Percentiles rank a stretch among this genome's conserved stretches.
Conservation (phyloP, 1,284 basidiomycete genomes). For the Moesziomyces antarcticus region DNA sequence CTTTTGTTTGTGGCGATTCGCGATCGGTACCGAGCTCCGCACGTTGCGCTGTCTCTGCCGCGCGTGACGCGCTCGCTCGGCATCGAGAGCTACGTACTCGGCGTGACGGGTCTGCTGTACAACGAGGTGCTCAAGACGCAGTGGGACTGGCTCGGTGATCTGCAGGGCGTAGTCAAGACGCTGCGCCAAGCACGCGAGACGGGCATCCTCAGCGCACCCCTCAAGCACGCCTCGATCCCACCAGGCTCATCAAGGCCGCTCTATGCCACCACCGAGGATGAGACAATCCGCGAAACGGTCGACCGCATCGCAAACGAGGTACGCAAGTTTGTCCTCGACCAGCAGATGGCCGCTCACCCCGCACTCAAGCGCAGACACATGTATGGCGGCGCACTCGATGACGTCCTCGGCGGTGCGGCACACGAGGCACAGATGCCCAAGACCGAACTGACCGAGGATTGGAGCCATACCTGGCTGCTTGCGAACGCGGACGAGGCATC, state of each 20-base stretch:
- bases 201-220: conserved; percentile 29
- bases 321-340: conserved; percentile 34
- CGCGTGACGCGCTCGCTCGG: conserved; percentile 45
- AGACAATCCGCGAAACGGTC: conserved; percentile 44
- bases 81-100: conserved; percentile 56
- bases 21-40: conserved; percentile 52
- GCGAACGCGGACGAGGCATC: conserved; percentile 27
- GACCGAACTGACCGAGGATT: conserved; percentile 1
- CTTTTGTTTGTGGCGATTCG: conserved; percentile 57
- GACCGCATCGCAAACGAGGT: conserved; percentile 45
- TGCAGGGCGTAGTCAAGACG: conserved; percentile 25
- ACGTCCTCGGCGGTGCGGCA: background rate
- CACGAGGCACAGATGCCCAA: background rate
- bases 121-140: conserved; percentile 59
- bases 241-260: background rate
- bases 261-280: conserved; percentile 22
- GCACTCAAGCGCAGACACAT: background rate
- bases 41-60: conserved; percentile 49
- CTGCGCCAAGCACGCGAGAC: conserved; percentile 42
- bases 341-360: conserved; percentile 5
- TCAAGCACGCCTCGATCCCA: background rate
- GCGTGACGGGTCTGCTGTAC: conserved; percentile 57
- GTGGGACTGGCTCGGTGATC: conserved; percentile 55
- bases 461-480: conserved; percentile 29
- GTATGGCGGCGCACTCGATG: background rate